Evolutionary conservation across 2,329 filamentous ascomycete genomes (phyloP).

Genomic region (Pestalotiopsis sp.): DNA sequence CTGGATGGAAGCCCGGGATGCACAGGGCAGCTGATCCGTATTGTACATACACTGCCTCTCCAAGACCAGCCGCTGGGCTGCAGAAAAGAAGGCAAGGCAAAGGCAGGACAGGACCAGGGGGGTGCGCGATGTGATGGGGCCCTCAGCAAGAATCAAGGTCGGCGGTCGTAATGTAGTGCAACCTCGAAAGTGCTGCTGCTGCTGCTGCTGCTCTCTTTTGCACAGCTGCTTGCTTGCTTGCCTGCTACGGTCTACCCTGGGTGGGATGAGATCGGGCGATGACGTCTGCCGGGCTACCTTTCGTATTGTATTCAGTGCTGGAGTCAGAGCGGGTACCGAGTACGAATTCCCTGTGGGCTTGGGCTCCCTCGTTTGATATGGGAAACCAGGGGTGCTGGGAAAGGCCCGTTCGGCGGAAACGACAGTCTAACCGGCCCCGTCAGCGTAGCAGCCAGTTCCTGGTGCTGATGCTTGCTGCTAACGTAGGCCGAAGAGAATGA

Average conservation of each 20-base stretch:
- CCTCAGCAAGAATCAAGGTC: neutral
- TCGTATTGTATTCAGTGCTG: slow-evolving; percentile 6
- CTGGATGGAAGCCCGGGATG: neutral
- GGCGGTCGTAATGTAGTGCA: neutral
- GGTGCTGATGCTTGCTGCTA: neutral
- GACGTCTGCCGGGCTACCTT: slow-evolving; percentile 10
- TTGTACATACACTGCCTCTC: neutral
- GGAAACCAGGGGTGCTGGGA: neutral
- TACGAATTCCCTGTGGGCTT: slow-evolving; percentile 1
- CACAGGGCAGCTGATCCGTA: neutral
- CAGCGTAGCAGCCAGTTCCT: slow-evolving; percentile 1
- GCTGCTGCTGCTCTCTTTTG: neutral
- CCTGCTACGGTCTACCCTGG: neutral
- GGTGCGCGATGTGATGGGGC: neutral
- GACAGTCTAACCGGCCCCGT: slow-evolving; percentile 1
- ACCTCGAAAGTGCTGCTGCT: neutral
- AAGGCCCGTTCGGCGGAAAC: slow-evolving; percentile 6
- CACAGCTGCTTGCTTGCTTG: too few relatives aligned
- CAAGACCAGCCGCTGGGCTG: neutral
- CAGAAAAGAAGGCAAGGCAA: neutral
- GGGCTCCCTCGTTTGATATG: slow-evolving; percentile 11
- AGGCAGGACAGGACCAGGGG: neutral
- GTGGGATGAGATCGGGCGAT: neutral
- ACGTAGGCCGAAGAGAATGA: neutral
- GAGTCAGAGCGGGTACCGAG: neutral